A percentile compares a stretch with the other conserved stretches of the same genome.
phyloP scores from a whole-genome alignment of 345 rosid species.

The Hibiscus mutabilis region DNA sequence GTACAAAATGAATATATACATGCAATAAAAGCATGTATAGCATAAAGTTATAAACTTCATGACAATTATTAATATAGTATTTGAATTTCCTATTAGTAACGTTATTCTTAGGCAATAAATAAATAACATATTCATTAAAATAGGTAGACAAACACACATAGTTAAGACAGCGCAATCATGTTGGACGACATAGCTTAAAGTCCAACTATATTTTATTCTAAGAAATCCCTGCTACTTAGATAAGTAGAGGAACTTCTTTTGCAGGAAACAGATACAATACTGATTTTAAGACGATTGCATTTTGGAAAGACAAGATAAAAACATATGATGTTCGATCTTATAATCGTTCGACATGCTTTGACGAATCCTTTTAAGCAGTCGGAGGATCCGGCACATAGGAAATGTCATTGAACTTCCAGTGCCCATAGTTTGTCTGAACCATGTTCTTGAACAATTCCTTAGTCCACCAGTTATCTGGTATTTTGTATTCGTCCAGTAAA shows the following conservation, averaged over 20 bases:
- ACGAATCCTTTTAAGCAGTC: not conserved
- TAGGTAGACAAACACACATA: not conserved
- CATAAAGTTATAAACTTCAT: too few species aligned
- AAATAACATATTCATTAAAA: not conserved
- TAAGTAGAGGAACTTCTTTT: not conserved
- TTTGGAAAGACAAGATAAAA: not conserved
- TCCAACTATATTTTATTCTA: not conserved
- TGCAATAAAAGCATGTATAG: too few species aligned
- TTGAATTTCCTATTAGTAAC: too few species aligned
- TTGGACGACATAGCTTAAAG: not conserved
- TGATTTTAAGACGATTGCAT: not conserved
- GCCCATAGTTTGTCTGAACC: slow-evolving; percentile 11
- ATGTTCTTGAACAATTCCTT: slow-evolving; percentile 7
- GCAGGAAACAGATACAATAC: not conserved
- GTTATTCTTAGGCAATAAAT: not conserved
- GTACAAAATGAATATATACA: too few species aligned
- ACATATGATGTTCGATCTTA: too few species aligned
- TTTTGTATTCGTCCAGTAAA: not conserved
- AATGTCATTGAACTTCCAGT: not conserved
- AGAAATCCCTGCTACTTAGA: not conserved
- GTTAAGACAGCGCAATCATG: not conserved
- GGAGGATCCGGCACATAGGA: slow-evolving; percentile 11
- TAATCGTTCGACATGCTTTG: not conserved
- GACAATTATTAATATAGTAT: too few species aligned
- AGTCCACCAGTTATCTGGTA: slow-evolving; percentile 12